Evolutionary conservation across 768 basidiomycete species (phyloP), one percentile per base, ranked within the genome.

Genomic region (Hericium coralloides): DNA sequence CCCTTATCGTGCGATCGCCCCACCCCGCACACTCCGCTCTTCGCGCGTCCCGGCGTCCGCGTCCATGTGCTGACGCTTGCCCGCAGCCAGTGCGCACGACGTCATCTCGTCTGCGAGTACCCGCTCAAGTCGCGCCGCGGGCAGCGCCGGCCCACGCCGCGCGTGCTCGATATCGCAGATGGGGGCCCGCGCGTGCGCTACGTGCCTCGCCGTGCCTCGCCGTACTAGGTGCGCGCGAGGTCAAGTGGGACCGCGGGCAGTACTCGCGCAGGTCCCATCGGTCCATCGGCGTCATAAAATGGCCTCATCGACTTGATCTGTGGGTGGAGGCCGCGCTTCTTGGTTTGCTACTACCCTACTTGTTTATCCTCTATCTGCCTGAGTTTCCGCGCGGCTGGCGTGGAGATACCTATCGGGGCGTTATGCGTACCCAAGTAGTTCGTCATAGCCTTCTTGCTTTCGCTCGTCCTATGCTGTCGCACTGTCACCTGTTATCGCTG

Each of bases 81-180:
- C 38, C 26, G 39, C 26, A 63, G 59, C 17, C 62, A 61, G 58
- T 60, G 56, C 53, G 61, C 63, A 26, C 58, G 60, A 55, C 61
- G 59, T 26, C 58, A 57, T 26, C 58, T 60, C 49, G 48, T 12
- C 12, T 62, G 59, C 39, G 53, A 58, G 14, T 62, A 57, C 31
- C 55, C 60, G 14, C 55, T 59, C 37, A 68, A 65, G 15, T 63
- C 61, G 49, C 59, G 60, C 58, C 64, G 61, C 60, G 65, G 67
- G 60, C 38, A 62, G 55, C 22, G 70, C 31, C 60, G 60, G 39
- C 45, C 59, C 10, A 54, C 31, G 5, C 45, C 54, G n/a, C 25
- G 38, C 36, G 25, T n/a, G 36, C 23, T 41, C 25, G 43, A 23
- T 23, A 23, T 3, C 22, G 2, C 26, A 20, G 9, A 50, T 0